These are phyloP conservation scores for Phytopythium kandeliae DNA, from an alignment of 352 stramenopile species.

Conservation along the genomic window DNA sequence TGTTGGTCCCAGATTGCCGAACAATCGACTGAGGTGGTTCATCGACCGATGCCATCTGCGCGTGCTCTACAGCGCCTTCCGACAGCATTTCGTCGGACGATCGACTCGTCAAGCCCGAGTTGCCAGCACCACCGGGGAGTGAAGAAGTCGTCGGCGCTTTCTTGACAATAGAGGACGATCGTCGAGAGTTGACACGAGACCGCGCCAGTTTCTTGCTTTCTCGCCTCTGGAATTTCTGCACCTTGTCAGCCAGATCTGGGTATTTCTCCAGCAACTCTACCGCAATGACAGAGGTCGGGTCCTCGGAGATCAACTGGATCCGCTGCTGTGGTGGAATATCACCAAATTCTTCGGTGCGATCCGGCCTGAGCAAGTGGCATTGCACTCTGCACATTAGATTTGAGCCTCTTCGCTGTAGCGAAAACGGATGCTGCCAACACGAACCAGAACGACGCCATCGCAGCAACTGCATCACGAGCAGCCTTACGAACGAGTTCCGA, in stretches of 20 bases:
- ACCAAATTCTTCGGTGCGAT: constrained; percentile 42
- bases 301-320: constrained; percentile 38
- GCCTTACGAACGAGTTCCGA: constrained; percentile 29
- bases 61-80: neutral
- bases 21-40: neutral
- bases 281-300: constrained; percentile 35
- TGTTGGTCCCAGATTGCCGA: too few relatives aligned
- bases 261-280: constrained; percentile 34
- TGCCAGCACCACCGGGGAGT: neutral
- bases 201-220: constrained; percentile 1
- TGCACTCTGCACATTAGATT: neutral
- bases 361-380: constrained; percentile 20
- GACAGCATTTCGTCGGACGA: neutral
- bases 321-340: constrained; percentile 35
- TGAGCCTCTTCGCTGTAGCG: too few relatives aligned
- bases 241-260: constrained; percentile 24
- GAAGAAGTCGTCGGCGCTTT: too few relatives aligned
- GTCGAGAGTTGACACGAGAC: neutral
- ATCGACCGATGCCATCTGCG: neutral
- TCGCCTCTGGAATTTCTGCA: neutral
- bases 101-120: neutral
- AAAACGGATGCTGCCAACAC: neutral
- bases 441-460: constrained; percentile 47
- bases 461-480: constrained; percentile 40
- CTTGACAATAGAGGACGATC: neutral